Percentiles rank a stretch among this genome's conserved stretches.
These are phyloP conservation scores for Eimeria falciformis DNA, from an alignment of 169 alveolate species.

Conservation along the genomic window DNA sequence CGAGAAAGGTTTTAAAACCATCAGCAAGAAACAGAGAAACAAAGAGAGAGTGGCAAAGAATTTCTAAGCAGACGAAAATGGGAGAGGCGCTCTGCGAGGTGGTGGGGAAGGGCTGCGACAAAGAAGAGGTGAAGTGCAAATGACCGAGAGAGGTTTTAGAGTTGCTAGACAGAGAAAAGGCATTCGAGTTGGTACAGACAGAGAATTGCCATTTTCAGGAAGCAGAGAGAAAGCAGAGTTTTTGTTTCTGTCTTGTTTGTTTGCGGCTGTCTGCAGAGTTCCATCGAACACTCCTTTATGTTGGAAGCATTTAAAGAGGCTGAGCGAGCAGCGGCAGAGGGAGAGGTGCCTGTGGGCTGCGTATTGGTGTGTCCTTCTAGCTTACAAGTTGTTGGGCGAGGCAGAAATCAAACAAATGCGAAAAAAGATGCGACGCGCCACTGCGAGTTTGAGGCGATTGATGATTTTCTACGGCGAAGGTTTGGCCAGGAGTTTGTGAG, in stretches of 20 bases:
- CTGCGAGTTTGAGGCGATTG: conserved; percentile 73
- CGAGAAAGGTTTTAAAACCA: not conserved
- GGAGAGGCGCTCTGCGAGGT: conserved; percentile 72
- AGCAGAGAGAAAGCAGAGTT: not conserved
- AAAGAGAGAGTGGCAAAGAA: conserved; percentile 44
- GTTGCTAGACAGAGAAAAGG: not conserved
- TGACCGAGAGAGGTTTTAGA: not conserved
- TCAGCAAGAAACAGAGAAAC: not conserved
- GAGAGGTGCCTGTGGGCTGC: conserved; percentile 81
- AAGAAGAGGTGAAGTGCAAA: conserved; percentile 34
- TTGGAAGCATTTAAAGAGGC: conserved; percentile 57
- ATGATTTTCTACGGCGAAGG: not conserved
- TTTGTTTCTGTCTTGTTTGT: no score
- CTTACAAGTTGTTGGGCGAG: conserved; percentile 44
- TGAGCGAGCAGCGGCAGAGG: conserved; percentile 23
- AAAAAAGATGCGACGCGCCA: conserved; percentile 77
- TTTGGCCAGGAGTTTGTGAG: not conserved
- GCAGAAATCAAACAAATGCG: conserved; percentile 69
- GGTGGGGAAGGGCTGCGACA: conserved; percentile 14
- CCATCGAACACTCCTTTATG: conserved; percentile 33
- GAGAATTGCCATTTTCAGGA: not conserved
- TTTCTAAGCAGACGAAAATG: no score
- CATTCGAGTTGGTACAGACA: not conserved
- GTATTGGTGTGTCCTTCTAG: conserved; percentile 62
- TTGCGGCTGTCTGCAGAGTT: not conserved